Percentiles rank a stretch among this genome's conserved stretches.
phyloP scores from a whole-genome alignment of 2,329 filamentous ascomycete genomes.

The Fusarium compactum region DNA sequence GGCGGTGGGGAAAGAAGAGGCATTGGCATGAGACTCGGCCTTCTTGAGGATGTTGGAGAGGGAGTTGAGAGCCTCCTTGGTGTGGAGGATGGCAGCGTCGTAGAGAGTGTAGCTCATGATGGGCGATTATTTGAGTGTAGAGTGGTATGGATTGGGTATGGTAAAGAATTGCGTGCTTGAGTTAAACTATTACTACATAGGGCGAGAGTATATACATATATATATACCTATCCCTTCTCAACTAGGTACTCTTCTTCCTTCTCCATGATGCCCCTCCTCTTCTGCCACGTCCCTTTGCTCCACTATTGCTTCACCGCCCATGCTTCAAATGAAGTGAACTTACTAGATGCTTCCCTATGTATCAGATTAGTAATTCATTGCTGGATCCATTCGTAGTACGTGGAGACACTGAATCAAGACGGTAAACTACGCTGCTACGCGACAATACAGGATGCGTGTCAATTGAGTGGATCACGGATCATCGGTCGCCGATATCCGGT shows the following conservation, averaged over 20 bases:
- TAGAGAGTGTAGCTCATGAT: conserved; percentile 58
- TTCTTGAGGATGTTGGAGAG: conserved; percentile 54
- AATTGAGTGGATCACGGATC: conserved; percentile 12
- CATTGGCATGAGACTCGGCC: conserved; percentile 51
- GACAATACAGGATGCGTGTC: conserved; percentile 8
- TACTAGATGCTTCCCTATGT: conserved; percentile 34
- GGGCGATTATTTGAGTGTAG: conserved; percentile 2
- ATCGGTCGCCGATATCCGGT: conserved; percentile 25
- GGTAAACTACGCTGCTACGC: neutral
- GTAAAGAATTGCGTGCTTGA: conserved; percentile 38
- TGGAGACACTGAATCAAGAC: neutral
- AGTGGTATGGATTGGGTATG: conserved; percentile 19
- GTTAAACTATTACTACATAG: neutral
- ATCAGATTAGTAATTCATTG: conserved; percentile 32
- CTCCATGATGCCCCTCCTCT: neutral
- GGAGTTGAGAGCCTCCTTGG: conserved; percentile 50
- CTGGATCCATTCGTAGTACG: neutral
- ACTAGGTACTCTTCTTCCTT: conserved; percentile 1
- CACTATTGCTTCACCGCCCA: conserved; percentile 27
- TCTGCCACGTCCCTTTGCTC: conserved; percentile 2
- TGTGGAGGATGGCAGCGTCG: conserved; percentile 53
- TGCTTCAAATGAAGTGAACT: neutral
- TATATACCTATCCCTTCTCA: conserved; percentile 30
- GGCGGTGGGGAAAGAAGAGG: conserved; percentile 49
- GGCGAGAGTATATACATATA: neutral